Percentiles rank a stretch among this genome's conserved stretches.
Evolutionary conservation across 2,329 filamentous ascomycete species (phyloP).

Genomic region (Ophiocordyceps camponoti-rufipedis): DNA sequence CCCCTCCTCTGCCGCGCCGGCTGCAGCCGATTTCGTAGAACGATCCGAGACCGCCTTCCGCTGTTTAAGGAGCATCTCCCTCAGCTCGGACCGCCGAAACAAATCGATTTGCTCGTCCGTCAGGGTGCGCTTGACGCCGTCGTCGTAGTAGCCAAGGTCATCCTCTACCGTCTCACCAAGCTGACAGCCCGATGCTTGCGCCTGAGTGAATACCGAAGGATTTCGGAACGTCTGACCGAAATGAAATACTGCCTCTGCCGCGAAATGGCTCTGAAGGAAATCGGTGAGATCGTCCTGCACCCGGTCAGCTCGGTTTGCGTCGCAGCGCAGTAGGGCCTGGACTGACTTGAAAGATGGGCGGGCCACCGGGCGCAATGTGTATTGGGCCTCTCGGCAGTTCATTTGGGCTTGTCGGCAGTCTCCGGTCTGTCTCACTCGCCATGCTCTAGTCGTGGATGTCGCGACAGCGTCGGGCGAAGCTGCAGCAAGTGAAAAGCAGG

Average conservation of each 20-base stretch:
- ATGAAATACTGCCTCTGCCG: constrained; percentile 20
- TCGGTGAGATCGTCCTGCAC: constrained; percentile 36
- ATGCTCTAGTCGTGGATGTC: background rate
- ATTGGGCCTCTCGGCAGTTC: too few relatives aligned
- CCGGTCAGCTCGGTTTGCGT: constrained; percentile 5
- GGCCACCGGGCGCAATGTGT: background rate
- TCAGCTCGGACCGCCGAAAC: constrained; percentile 76
- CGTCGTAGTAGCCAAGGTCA: constrained; percentile 69
- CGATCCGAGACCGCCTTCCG: constrained; percentile 11
- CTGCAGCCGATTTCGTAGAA: background rate
- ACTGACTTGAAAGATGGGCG: background rate
- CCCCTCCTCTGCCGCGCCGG: background rate
- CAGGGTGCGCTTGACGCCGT: constrained; percentile 74
- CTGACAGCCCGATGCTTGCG: constrained; percentile 6
- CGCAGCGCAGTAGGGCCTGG: too few relatives aligned
- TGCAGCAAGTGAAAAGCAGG: background rate
- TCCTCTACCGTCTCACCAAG: constrained; percentile 25
- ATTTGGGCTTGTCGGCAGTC: background rate
- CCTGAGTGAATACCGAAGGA: constrained; percentile 11
- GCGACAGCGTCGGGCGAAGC: background rate
- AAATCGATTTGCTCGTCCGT: constrained; percentile 84
- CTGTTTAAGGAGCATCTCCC: constrained; percentile 38
- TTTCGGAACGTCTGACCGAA: constrained; percentile 28
- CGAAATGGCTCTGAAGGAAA: constrained; percentile 46
- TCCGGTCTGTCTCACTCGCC: background rate